Base-by-base conservation (phyloP, 192 early-diverging fungal genomes). In the Kappamyces sp. region DNA sequence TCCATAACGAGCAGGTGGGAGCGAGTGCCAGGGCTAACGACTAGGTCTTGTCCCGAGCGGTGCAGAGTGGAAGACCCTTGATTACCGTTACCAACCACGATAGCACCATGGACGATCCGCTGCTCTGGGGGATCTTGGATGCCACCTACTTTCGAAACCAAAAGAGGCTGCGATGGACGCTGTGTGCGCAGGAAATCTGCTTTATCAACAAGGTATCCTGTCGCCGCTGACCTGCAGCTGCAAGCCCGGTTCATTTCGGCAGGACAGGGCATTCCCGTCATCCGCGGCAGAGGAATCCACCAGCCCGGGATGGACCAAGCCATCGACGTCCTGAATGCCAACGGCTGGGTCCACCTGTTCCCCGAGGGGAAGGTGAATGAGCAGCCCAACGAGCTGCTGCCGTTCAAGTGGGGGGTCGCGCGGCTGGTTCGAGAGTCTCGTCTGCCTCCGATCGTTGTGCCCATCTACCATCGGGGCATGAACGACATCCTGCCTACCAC, bases 331-430 rank as follows among this genome's bases (percentile, higher is more conserved):
- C 66, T 89, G 22, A 76, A 83, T 51, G 66, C 82, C 15, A 81
- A 82, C 57, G 65, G 70, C 9, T 95, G 92, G 92, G 76, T 94
- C 38, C 92, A 95, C 49, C 73, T 95, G n/a, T 95, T 90, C 57
- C 87, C 92, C 3, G 92, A 95, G 61, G 88, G 77, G 35, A 81
- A 74, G 55, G 75, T 89, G 43, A 83, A 87, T 66, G 85, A 87
- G 29, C 53, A 67, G 34, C 72, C 68, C 6, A 60, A 68, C 3
- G 43, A 32, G 3, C 48, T 88, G 52, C 66, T 83, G 42, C 77
- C 75, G 36, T 90, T 91, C 62, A 83, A 85, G 63, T 95, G 93
- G 93, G 93, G 93, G 7, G 76, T 95, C 6, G 88, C 85, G 9
- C 75, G 93, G 33, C 68, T 95, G 61, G 66, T 91, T 29, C 88